These are phyloP conservation scores for Elsinoe batatas DNA, from an alignment of 2,329 filamentous ascomycete species.

Conservation along the genomic window DNA sequence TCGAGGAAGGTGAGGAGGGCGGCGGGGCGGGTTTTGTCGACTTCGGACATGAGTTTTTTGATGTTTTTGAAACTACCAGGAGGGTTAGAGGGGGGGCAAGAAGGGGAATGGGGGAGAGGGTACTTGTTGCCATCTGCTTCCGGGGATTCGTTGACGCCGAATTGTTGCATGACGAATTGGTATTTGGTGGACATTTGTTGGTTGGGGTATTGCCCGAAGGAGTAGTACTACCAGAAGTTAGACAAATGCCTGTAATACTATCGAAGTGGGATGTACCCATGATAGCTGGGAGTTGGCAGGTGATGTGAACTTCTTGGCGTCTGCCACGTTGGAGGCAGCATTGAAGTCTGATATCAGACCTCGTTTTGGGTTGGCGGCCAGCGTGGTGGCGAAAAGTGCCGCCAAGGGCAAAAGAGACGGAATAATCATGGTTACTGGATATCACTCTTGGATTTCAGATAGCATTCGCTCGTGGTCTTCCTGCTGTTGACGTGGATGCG, in stretches of 20 bases:
- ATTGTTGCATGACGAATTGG: conserved; percentile 7
- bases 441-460: too few species aligned
- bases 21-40: not conserved
- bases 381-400: not conserved
- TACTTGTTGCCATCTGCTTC: not conserved
- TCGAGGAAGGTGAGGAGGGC: conserved; percentile 7
- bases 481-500: not conserved
- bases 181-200: not conserved
- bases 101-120: not conserved
- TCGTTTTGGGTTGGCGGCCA: conserved; percentile 1
- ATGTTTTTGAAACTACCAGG: conserved; percentile 1
- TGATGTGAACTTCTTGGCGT: not conserved
- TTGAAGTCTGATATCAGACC: conserved; percentile 6
- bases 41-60: not conserved
- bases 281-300: not conserved
- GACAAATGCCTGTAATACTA: too few species aligned
- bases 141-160: not conserved
- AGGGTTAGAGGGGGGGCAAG: not conserved
- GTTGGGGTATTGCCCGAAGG: conserved; percentile 1
- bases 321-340: not conserved
- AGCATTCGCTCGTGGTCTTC: not conserved
- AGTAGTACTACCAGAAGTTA: not conserved
- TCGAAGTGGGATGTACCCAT: too few species aligned
- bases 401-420: not conserved
- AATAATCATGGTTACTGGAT: not conserved